These are phyloP conservation scores for Eleusine indica DNA, from an alignment of 176 grass and related monocot species.

Conservation along the genomic window DNA sequence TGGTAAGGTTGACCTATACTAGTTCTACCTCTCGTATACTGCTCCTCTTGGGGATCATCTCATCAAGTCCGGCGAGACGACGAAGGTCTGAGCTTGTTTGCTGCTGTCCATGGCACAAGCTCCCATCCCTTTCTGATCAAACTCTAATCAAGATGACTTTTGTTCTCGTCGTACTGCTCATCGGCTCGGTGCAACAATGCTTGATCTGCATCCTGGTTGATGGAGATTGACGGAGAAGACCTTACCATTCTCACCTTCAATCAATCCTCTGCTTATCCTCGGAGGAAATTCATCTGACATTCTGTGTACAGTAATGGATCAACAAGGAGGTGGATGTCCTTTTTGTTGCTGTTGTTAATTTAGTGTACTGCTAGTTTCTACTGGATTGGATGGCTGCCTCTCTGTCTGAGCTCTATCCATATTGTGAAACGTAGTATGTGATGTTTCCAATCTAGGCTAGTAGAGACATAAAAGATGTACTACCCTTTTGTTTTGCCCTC, in stretches of 20 bases:
- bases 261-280: conserved; percentile 30
- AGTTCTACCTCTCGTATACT: conserved; percentile 25
- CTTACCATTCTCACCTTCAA: conserved; percentile 43
- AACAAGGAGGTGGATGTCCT: conserved; percentile 19
- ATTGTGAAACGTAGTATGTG: conserved; percentile 44
- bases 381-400: conserved; percentile 29
- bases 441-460: conserved; percentile 43
- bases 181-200: neutral
- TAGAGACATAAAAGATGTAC: conserved; percentile 37
- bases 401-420: conserved; percentile 13
- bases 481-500: neutral
- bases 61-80: conserved; percentile 36
- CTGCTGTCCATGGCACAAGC: conserved; percentile 29
- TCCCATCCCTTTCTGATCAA: conserved; percentile 20
- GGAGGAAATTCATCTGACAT: conserved; percentile 32
- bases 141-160: conserved; percentile 33
- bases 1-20: conserved; percentile 67
- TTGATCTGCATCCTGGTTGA: conserved; percentile 18
- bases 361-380: neutral
- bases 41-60: conserved; percentile 42
- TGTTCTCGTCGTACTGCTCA: conserved; percentile 21
- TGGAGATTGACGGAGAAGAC: conserved; percentile 41
- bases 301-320: conserved; percentile 53
- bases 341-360: conserved; percentile 44
- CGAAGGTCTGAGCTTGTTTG: neutral